Base-by-base conservation (phyloP, 495 filamentous ascomycete genomes). In the Aspergillus haitiensis region DNA sequence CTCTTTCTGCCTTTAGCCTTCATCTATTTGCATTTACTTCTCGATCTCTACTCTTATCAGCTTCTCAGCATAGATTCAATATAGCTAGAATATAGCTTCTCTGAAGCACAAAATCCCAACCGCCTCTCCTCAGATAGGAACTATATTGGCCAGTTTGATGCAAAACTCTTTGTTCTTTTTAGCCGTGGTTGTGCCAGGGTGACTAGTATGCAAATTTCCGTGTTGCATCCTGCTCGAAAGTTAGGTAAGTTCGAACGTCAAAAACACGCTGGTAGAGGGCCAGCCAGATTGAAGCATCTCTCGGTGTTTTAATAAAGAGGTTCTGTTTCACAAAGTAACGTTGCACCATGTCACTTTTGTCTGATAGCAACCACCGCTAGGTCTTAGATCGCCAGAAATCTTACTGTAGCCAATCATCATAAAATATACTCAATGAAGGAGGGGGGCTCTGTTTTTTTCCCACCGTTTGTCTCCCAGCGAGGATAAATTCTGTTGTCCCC, bases 301-400 rank as follows among this genome's bases (percentile, higher is more conserved):
- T 61, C 58, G 61, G 61, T 55, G 56, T 51, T 61, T 63, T 47
- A 27, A 27, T 27, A 27, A 27, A 60, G 53, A 61, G 58, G 53
- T 53, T 61, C 55, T 55, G 65, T 63, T 59, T 49, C 61, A 64
- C 66, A 60, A 57, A 58, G 66, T 65, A 65, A 68, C 61, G 63
- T 65, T 56, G 48, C 52, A 68, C 62, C 45, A 27, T 49, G 37
- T 53, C 16, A 52, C 47, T 34, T 50, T 49, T 31, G 52, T 55
- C 49, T 64, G 61, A 64, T 69, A 59, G 46, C 53, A 31, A 52
- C 62, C 47, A 62, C 44, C 55, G 40, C 53, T 37, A 64, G 55
- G 55, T 46, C 52, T 57, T 55, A 50, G 39, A 60, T 34, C 42
- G 53, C 59, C 48, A 46, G 46, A 45, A 53, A 35, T 35, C n/a